Conservation (phyloP, 441 rosid genomes). For the Geranium incanum region DNA sequence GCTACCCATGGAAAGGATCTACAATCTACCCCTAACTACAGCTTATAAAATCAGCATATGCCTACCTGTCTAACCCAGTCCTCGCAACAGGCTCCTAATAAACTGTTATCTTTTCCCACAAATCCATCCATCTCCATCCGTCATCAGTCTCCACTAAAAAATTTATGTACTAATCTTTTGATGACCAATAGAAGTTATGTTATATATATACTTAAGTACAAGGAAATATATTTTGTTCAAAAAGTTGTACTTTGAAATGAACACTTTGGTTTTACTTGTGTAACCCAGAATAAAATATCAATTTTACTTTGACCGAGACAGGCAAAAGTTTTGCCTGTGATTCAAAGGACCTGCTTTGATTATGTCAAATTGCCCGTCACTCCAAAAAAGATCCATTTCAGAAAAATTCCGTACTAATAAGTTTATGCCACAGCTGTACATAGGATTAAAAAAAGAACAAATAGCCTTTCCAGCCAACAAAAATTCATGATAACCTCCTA, state of each 20-base stretch:
- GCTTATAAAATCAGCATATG: not conserved
- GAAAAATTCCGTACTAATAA: not conserved
- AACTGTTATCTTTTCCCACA: not conserved
- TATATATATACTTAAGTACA: not conserved
- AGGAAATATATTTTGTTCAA: not conserved
- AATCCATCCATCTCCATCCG: not conserved
- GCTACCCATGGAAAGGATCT: not conserved
- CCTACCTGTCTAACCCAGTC: not conserved
- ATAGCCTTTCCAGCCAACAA: not conserved
- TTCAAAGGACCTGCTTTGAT: not conserved
- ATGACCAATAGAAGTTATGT: slow-evolving; percentile 2
- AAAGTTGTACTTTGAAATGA: slow-evolving; percentile 4
- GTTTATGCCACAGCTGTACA: not conserved
- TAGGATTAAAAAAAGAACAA: not conserved
- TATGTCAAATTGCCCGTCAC: not conserved
- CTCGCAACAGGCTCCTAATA: not conserved
- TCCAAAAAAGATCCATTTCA: slow-evolving; percentile 1
- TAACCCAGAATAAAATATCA: not conserved
- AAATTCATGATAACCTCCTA: not conserved
- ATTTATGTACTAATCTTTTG: not conserved
- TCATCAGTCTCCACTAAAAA: not conserved
- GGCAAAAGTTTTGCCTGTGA: not conserved
- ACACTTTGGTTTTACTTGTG: not conserved
- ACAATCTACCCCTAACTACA: not conserved
- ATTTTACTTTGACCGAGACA: not conserved